phyloP scores from a whole-genome alignment of 225 moss, liverwort and hornwort species.

The Climacium dendroides region DNA sequence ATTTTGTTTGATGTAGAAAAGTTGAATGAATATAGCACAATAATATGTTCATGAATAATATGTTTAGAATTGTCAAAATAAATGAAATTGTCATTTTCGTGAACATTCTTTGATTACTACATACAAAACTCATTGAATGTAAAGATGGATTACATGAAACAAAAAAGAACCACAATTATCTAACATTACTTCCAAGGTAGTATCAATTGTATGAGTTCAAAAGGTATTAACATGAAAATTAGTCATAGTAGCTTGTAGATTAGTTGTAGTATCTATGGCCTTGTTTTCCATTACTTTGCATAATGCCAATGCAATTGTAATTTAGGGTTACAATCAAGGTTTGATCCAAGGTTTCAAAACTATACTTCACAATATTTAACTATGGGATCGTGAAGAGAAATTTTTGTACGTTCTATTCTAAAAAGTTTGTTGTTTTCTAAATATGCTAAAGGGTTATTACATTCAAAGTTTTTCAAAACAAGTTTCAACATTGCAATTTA shows the following conservation, averaged over 20 bases:
- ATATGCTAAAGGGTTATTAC: no score
- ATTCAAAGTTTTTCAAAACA: background rate
- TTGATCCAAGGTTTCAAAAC: background rate
- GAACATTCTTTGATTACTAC: background rate
- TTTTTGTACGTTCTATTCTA: background rate
- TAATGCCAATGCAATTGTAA: background rate
- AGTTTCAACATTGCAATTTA: background rate
- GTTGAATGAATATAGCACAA: background rate
- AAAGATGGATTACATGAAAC: background rate
- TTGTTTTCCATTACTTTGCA: background rate
- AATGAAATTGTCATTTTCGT: background rate
- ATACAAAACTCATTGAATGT: background rate
- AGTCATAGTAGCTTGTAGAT: background rate
- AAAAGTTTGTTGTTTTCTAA: no score
- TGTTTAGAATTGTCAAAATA: background rate
- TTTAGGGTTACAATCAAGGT: background rate
- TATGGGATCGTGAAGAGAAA: background rate
- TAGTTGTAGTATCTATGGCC: rapidly evolving
- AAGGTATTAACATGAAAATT: background rate
- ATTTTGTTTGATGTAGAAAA: background rate
- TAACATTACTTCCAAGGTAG: background rate
- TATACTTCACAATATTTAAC: rapidly evolving
- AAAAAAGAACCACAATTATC: background rate
- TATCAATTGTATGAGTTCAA: rapidly evolving
- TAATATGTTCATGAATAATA: no score